Conservation (phyloP, 1,284 basidiomycete species). For the Irpex sp. region DNA sequence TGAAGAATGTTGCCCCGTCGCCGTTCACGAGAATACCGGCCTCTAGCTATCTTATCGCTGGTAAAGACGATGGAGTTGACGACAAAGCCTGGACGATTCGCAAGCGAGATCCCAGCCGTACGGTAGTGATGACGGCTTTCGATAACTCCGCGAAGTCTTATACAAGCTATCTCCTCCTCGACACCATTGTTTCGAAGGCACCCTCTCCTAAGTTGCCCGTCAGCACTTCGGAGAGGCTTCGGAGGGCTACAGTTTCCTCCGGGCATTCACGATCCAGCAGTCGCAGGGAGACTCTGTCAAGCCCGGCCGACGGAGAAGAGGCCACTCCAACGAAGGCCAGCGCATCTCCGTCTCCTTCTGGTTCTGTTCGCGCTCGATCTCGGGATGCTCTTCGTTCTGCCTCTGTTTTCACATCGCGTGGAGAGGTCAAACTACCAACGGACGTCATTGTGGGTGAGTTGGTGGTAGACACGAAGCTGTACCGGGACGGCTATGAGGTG, state of each 20-base stretch:
- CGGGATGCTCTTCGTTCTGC: constrained; percentile 32
- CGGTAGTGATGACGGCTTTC: constrained; percentile 50
- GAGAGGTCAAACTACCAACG: constrained; percentile 49
- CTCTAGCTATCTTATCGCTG: constrained; percentile 51
- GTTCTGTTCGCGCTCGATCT: constrained; percentile 24
- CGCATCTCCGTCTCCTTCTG: neutral
- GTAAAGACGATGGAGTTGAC: constrained; percentile 42
- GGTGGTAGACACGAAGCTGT: constrained; percentile 73
- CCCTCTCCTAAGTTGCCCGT: constrained; percentile 11
- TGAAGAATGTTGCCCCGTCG: constrained; percentile 59
- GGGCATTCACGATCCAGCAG: constrained; percentile 4
- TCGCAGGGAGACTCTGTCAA: neutral
- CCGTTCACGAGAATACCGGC: constrained; percentile 69
- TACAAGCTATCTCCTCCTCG: constrained; percentile 43
- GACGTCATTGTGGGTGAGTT: constrained; percentile 71
- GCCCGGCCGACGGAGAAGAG: neutral
- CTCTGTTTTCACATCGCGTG: constrained; percentile 58
- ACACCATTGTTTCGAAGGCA: constrained; percentile 8
- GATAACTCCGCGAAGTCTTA: constrained; percentile 46
- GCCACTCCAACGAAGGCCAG: neutral
- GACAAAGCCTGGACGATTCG: constrained; percentile 51
- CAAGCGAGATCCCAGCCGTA: constrained; percentile 53
- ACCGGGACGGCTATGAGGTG: constrained; percentile 67
- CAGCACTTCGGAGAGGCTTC: constrained; percentile 13
- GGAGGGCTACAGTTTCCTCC: constrained; percentile 9